Evolutionary conservation across 495 filamentous ascomycete genomes (phyloP).

Genomic region (Articulospora tetracladia): DNA sequence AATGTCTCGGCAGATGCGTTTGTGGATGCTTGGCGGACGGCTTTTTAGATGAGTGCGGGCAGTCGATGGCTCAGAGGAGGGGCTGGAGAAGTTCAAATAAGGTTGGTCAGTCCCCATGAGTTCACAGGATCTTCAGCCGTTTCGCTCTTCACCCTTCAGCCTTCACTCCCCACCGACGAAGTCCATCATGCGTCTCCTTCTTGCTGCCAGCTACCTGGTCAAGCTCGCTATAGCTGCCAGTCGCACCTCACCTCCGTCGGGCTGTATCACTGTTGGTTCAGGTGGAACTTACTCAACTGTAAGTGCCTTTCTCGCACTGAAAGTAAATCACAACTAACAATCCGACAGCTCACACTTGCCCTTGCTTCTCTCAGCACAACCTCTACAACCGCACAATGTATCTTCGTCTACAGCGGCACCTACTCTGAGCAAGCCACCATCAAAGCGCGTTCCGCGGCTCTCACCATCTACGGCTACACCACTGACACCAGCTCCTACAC

Average conservation of each 20-base stretch:
- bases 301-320: neutral
- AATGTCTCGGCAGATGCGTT: too few relatives aligned
- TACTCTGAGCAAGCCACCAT: constrained; percentile 40
- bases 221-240: constrained; percentile 11
- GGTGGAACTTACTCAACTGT: constrained; percentile 20
- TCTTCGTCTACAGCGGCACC: constrained; percentile 30
- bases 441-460: constrained; percentile 20
- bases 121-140: too few relatives aligned
- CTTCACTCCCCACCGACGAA: too few relatives aligned
- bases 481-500: constrained; percentile 32
- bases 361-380: constrained; percentile 49
- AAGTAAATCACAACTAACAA: constrained; percentile 28
- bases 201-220: constrained; percentile 9
- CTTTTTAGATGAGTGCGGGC: too few relatives aligned
- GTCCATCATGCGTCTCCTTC: constrained; percentile 17
- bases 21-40: too few relatives aligned
- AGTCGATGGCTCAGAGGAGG: too few relatives aligned
- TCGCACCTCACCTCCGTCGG: constrained; percentile 20
- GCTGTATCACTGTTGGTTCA: constrained; percentile 19
- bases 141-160: too few relatives aligned
- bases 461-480: constrained; percentile 50
- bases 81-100: too few relatives aligned
- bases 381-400: constrained; percentile 29
- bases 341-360: constrained; percentile 47
- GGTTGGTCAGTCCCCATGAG: too few relatives aligned